These are phyloP conservation scores for Microbotryum violaceum DNA, from an alignment of 1,284 basidiomycete genomes.

Conservation along the genomic window DNA sequence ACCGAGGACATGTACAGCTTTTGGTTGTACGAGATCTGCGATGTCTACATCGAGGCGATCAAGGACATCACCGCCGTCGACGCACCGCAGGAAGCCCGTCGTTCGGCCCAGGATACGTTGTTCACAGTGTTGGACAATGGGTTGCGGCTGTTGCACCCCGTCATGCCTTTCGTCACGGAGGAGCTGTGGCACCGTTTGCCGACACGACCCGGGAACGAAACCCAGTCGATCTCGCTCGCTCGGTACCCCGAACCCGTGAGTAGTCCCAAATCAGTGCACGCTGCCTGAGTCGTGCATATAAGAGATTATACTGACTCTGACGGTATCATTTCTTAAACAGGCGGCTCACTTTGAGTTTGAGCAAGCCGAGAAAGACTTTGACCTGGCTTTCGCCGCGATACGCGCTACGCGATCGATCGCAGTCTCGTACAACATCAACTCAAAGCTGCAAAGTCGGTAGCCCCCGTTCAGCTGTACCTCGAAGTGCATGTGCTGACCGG, in stretches of 20 bases:
- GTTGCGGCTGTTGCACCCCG: conserved; percentile 83
- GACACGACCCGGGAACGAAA: conserved; percentile 68
- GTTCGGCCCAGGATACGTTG: conserved; percentile 88
- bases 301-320: conserved; percentile 14
- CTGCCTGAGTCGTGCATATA: conserved; percentile 15
- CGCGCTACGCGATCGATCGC: conserved; percentile 76
- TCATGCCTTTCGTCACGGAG: conserved; percentile 99
- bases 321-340: conserved; percentile 47
- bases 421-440: conserved; percentile 83
- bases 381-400: conserved; percentile 73
- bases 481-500: background rate
- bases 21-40: conserved; percentile 97
- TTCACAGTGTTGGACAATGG: conserved; percentile 92
- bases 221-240: conserved; percentile 82
- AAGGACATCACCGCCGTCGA: conserved; percentile 87
- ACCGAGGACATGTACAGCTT: conserved; percentile 82
- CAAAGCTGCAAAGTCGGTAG: conserved; percentile 67
- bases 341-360: conserved; percentile 54
- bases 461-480: background rate
- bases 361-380: conserved; percentile 75
- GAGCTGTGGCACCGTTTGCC: conserved; percentile 97
- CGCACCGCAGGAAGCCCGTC: conserved; percentile 52
- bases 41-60: conserved; percentile 98
- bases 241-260: conserved; percentile 70
- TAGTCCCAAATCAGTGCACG: conserved; percentile 30